Evolutionary conservation across 345 rosid species (phyloP), one percentile per base, ranked within the genome.

Genomic region (Salix viminalis): DNA sequence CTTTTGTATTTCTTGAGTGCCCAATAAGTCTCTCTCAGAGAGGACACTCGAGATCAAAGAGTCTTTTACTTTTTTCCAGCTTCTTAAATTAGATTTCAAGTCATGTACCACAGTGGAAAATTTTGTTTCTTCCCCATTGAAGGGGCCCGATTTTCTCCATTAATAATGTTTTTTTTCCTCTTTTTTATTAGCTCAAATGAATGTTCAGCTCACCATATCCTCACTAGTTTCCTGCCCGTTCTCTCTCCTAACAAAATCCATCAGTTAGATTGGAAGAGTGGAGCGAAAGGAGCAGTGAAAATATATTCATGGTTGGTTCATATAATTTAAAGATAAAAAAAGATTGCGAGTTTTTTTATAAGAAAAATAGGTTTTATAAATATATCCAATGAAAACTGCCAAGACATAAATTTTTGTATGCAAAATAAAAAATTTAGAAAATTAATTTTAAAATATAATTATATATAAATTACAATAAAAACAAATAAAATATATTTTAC

Each of bases 41-140:
- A 42, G 9, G 41, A 34, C 68, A 65, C 32, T 73, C 26, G 70
- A 72, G 44, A 73, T 61, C 24, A 72, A 34, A 14, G 36, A 48
- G 36, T 11, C 11, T 8, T 46, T 61, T 28, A 12, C 16, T 46
- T 32, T 32, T 44, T 64, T 39, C 60, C 36, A 32, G 42, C 36
- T 64, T 58, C 41, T 14, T 62, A 70, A 69, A 37, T 64, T 70
- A 52, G 16, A 64, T 52, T 52, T 70, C 76, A 64, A 65, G 44
- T 56, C 54, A 18, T 58, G 24, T 58, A 48, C 7, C 21, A 30
- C 19, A 48, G 62, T n/a, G 37, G 75, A 70, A 70, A 39, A 9
- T 71, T 56, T 77, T 75, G 58, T 7, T 37, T 5, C 28, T 23
- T 10, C 11, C 62, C 62, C 62, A n/a, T 58, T 21, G 26, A 48